Conservation (phyloP, 2,329 filamentous ascomycete genomes). For the Alternaria hordeiaustralica region DNA sequence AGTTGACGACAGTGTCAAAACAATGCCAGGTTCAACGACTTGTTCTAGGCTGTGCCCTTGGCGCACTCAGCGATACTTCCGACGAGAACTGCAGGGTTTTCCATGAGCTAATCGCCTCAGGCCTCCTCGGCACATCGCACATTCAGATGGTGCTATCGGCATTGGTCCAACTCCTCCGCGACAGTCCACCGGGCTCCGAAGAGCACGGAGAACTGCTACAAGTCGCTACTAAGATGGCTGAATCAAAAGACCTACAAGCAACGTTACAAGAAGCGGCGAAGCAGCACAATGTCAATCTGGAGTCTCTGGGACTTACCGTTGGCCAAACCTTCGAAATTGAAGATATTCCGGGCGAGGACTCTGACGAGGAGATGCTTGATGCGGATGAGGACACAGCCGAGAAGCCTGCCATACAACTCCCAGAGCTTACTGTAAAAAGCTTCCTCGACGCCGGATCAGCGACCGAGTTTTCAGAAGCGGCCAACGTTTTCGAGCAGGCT, state of each 20-base stretch:
- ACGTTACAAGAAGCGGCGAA: conserved; percentile 72
- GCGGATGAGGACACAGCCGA: conserved; percentile 55
- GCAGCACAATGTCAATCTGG: conserved; percentile 73
- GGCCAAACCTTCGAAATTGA: conserved; percentile 21
- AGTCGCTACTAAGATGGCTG: conserved; percentile 38
- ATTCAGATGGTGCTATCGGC: conserved; percentile 70
- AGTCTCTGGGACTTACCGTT: conserved; percentile 59
- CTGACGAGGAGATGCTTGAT: conserved; percentile 58
- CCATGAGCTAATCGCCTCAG: conserved; percentile 65
- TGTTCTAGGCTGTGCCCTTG: conserved; percentile 72
- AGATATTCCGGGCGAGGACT: conserved; percentile 31
- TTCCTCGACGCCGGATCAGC: conserved; percentile 32
- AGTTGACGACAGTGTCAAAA: conserved; percentile 67
- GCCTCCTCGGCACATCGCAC: conserved; percentile 68
- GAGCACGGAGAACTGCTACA: conserved; percentile 42
- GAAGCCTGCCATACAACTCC: conserved; percentile 23
- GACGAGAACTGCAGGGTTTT: conserved; percentile 54
- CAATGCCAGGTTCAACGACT: conserved; percentile 74
- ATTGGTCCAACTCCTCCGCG: conserved; percentile 61
- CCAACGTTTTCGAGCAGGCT: conserved; percentile 38
- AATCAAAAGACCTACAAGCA: conserved; percentile 50
- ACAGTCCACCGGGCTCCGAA: conserved; percentile 31
- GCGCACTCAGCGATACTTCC: conserved; percentile 28
- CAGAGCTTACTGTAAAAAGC: conserved; percentile 35
- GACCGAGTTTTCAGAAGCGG: conserved; percentile 38